Percentiles rank a stretch among this genome's conserved stretches.
These are phyloP conservation scores for Isochrysis galbana DNA, from an alignment of 78 protist species.

Conservation along the genomic window DNA sequence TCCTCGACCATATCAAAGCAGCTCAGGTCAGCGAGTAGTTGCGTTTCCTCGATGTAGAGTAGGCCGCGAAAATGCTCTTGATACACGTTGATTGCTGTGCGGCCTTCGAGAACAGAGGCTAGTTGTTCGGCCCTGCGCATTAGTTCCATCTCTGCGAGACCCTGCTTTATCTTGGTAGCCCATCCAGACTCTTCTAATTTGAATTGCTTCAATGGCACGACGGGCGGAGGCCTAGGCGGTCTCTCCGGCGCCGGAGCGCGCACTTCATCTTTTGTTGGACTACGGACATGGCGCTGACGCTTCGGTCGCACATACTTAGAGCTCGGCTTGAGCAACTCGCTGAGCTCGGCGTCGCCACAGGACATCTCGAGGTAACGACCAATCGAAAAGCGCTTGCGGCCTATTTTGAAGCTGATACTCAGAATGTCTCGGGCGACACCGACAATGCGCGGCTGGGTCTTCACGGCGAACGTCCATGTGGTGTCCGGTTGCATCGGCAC, in stretches of 20 bases:
- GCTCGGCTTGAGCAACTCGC: neutral
- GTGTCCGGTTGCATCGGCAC: neutral
- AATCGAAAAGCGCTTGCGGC: neutral
- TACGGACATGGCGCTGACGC: neutral
- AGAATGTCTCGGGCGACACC: neutral
- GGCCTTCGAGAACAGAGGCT: neutral
- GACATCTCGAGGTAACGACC: neutral
- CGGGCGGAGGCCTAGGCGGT: neutral
- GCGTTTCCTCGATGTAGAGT: slow-evolving; percentile 10
- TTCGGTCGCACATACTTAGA: neutral
- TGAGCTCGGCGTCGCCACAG: neutral
- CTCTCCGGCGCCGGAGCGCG: neutral
- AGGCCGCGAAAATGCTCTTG: neutral
- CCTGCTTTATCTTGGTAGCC: neutral
- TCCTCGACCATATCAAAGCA: neutral
- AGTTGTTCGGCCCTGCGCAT: neutral
- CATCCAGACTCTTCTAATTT: neutral
- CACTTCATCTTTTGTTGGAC: neutral
- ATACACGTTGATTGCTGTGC: neutral
- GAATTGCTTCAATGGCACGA: too few relatives aligned
- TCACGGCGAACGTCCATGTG: neutral
- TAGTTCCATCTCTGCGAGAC: neutral
- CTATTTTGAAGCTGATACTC: neutral
- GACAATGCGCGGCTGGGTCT: neutral
- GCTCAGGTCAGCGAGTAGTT: slow-evolving; percentile 9